phyloP scores from a whole-genome alignment of 1,284 basidiomycete species.

The Tylopilus sp. region DNA sequence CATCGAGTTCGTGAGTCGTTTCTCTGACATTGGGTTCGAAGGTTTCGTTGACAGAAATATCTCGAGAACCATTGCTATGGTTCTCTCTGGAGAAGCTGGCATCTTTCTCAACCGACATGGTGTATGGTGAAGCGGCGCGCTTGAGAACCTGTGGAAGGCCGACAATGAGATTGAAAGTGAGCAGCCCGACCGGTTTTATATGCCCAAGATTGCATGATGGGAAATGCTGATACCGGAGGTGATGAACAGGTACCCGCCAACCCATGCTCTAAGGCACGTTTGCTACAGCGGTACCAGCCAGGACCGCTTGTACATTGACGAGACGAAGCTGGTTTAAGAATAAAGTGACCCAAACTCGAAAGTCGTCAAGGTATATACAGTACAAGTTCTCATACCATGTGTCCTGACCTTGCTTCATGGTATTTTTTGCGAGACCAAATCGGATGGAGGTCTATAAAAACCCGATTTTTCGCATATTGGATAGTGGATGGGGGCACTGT shows the following conservation, averaged over 20 bases:
- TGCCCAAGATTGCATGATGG: background rate
- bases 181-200: background rate
- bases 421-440: background rate
- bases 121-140: background rate
- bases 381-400: background rate
- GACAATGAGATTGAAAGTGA: background rate
- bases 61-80: constrained; percentile 18
- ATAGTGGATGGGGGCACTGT: background rate
- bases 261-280: background rate
- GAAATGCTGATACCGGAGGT: background rate
- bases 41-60: constrained; percentile 30
- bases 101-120: constrained; percentile 41
- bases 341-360: background rate
- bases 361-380: background rate
- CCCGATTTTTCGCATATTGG: background rate
- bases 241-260: background rate
- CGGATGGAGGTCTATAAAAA: background rate
- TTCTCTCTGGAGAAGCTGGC: constrained; percentile 12
- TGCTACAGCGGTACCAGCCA: too few relatives aligned
- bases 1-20: constrained; percentile 36
- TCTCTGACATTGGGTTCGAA: constrained; percentile 39
- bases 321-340: background rate
- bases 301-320: background rate
- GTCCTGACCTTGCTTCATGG: background rate
- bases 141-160: constrained; percentile 4